phyloP scores from a whole-genome alignment of 176 grass and related monocot species.

The Puya raimondii region DNA sequence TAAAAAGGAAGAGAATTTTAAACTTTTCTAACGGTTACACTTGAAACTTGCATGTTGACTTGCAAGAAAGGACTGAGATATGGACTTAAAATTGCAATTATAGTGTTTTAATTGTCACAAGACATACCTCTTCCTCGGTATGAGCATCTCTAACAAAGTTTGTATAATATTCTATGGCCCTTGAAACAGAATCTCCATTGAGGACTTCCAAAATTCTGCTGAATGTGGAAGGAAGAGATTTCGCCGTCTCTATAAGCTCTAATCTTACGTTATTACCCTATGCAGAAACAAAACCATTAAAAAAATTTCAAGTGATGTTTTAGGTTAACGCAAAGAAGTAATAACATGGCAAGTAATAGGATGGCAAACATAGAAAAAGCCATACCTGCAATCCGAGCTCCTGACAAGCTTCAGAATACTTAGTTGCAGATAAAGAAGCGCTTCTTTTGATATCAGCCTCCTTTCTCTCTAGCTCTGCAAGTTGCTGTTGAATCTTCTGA shows the following conservation, averaged over 20 bases:
- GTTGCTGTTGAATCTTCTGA: conserved; percentile 91
- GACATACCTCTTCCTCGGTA: conserved; percentile 71
- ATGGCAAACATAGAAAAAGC: conserved; percentile 4
- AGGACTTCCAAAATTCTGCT: conserved; percentile 68
- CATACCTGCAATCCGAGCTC: conserved; percentile 77
- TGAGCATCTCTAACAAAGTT: conserved; percentile 77
- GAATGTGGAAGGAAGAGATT: conserved; percentile 69
- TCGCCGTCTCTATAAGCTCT: conserved; percentile 77
- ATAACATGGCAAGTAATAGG: background rate
- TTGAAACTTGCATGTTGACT: background rate
- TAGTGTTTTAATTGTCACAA: background rate
- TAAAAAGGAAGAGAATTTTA: conserved; percentile 22
- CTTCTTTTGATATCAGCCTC: conserved; percentile 83
- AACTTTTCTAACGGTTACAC: conserved; percentile 9
- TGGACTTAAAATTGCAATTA: background rate
- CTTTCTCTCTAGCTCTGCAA: conserved; percentile 72
- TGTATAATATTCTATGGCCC: conserved; percentile 61
- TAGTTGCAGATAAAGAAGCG: conserved; percentile 57
- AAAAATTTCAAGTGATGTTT: background rate
- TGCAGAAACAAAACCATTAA: background rate
- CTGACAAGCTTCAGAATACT: conserved; percentile 81
- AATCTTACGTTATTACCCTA: conserved; percentile 68
- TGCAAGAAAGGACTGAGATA: background rate
- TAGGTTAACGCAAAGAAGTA: background rate
- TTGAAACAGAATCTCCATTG: conserved; percentile 54